Percentiles rank a stretch among this genome's conserved stretches.
Evolutionary conservation across 306 rosid genomes (phyloP).

Genomic region (Casuarina equisetifolia): DNA sequence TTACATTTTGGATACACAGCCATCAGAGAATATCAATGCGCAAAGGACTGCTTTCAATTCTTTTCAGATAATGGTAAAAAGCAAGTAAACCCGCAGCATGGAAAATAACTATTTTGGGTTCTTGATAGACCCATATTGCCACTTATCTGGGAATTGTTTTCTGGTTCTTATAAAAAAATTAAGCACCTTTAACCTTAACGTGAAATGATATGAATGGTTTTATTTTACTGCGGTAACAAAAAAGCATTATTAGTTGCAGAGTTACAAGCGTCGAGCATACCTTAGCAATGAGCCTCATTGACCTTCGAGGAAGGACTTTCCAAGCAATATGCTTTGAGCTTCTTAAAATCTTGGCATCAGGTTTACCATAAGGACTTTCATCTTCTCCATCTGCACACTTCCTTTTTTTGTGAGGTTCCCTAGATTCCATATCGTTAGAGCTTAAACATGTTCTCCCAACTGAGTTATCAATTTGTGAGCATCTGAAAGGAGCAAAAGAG

Average conservation of each 20-base stretch:
- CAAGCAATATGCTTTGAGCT: conserved; percentile 41
- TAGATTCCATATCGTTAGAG: conserved; percentile 33
- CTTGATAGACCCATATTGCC: too few relatives aligned
- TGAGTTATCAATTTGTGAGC: conserved; percentile 50
- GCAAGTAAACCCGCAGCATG: background rate
- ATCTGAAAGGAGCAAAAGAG: conserved; percentile 46
- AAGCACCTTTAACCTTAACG: background rate
- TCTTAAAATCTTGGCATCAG: conserved; percentile 48
- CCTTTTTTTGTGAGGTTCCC: conserved; percentile 43
- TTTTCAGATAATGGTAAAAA: background rate
- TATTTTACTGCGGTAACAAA: conserved; percentile 6
- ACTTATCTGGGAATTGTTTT: too few relatives aligned
- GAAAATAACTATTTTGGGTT: background rate
- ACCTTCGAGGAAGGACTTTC: conserved; percentile 49
- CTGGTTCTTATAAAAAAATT: background rate
- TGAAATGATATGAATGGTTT: conserved; percentile 2
- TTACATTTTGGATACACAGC: too few relatives aligned
- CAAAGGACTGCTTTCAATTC: too few relatives aligned
- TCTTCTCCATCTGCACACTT: conserved; percentile 34
- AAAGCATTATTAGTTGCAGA: background rate
- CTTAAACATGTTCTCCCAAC: conserved; percentile 38
- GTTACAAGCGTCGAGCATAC: conserved; percentile 26
- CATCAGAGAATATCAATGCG: too few relatives aligned
- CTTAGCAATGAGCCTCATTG: conserved; percentile 52
- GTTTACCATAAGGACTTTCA: conserved; percentile 32